Conservation (phyloP, 108 stramenopile genomes). For the Nitzschia palea region DNA sequence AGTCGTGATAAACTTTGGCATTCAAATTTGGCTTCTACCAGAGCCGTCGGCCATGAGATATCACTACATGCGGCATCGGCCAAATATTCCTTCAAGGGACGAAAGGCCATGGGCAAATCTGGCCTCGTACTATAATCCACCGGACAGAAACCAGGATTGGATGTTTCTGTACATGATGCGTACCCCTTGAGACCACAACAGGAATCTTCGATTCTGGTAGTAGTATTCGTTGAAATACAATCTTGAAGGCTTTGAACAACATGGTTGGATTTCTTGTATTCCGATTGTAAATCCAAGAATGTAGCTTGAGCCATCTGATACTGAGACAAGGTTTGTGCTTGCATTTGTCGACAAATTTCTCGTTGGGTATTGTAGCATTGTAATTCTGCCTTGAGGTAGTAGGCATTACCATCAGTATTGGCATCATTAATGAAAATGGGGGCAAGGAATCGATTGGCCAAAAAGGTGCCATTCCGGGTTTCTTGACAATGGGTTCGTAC, state of each 20-base stretch:
- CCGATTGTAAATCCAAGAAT: slow-evolving; percentile 5
- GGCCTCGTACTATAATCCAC: slow-evolving; percentile 18
- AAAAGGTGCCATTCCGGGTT: slow-evolving; percentile 40
- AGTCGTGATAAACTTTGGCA: slow-evolving; percentile 11
- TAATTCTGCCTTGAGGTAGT: slow-evolving; percentile 20
- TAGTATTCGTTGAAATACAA: slow-evolving; percentile 20
- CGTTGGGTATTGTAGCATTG: slow-evolving; percentile 15
- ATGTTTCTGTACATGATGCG: background rate
- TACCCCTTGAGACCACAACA: slow-evolving; percentile 49
- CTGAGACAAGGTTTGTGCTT: slow-evolving; percentile 5
- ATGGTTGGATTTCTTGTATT: slow-evolving; percentile 16
- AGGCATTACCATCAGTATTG: slow-evolving; percentile 29
- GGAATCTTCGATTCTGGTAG: slow-evolving; percentile 5
- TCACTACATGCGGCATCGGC: background rate
- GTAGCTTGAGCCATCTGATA: slow-evolving; percentile 5
- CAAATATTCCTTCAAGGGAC: slow-evolving; percentile 10
- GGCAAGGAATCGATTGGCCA: slow-evolving; percentile 39
- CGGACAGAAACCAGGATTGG: slow-evolving; percentile 21
- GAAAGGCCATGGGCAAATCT: background rate
- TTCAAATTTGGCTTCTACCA: slow-evolving; percentile 26
- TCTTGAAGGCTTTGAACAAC: slow-evolving; percentile 7
- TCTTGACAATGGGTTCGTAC: slow-evolving; percentile 35
- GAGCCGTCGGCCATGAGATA: background rate
- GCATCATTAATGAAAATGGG: slow-evolving; percentile 41
- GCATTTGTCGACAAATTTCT: slow-evolving; percentile 16